phyloP scores from a whole-genome alignment of 495 filamentous ascomycete genomes.

The Talaromyces trachyspermus region DNA sequence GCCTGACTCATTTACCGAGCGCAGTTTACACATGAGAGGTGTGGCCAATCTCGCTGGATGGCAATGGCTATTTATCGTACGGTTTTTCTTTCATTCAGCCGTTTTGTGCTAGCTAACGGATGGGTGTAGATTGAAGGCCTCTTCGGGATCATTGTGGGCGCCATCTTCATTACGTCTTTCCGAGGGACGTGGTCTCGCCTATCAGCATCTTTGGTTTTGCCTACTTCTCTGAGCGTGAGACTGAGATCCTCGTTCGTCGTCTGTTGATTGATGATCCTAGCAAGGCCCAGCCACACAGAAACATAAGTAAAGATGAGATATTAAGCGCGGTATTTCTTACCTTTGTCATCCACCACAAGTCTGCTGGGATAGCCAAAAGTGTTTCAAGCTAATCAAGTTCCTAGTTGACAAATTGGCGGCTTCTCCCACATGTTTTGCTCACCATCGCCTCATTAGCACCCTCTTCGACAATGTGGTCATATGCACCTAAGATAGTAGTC shows the following conservation, averaged over 20 bases:
- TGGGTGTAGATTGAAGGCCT: not conserved
- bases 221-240: slow-evolving; percentile 14
- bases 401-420: slow-evolving; percentile 9
- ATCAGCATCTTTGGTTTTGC: not conserved
- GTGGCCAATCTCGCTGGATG: not conserved
- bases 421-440: slow-evolving; percentile 14
- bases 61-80: not conserved
- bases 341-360: too few relatives aligned
- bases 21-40: not conserved
- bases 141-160: not conserved
- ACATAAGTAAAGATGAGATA: not conserved
- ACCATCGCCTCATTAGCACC: slow-evolving; percentile 13
- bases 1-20: not conserved
- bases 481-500: slow-evolving; percentile 13
- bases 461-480: slow-evolving; percentile 10
- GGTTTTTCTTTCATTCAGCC: not conserved
- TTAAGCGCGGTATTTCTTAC: not conserved
- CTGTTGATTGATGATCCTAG: slow-evolving; percentile 16
- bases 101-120: not conserved
- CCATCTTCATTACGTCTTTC: not conserved
- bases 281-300: slow-evolving; percentile 2
- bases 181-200: not conserved
- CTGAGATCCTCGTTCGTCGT: slow-evolving; percentile 9
- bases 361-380: not conserved
- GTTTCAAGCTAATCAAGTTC: not conserved